Evolutionary conservation across 345 rosid genomes (phyloP), one percentile per base, ranked within the genome.

Genomic region (Kernera saxatilis): DNA sequence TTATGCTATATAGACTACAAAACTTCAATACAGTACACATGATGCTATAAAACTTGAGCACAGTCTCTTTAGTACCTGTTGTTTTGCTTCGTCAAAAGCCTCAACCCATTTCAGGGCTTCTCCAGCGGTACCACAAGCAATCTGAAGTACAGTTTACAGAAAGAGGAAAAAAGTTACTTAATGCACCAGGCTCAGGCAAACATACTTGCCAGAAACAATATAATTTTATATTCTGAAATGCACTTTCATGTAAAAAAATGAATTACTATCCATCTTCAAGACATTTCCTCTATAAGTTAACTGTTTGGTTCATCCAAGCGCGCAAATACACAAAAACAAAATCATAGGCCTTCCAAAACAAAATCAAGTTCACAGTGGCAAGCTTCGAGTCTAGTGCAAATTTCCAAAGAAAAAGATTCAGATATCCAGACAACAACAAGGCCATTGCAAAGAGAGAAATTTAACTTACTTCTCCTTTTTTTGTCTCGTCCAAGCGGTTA

Each of bases 21-120:
- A 75, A 44, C 41, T 37, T 41, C 40, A 30, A 40, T 30, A 29
- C 35, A 35, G 6, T 45, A 62, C 17, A 62, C 17, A 73, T 23
- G 50, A 64, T 48, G 32, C 46, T 39, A 41, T 21, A 49, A 59
- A 65, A 36, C 23, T 56, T 73, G 18, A 70, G 43, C 45, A 36
- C 6, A 41, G 55, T 30, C 72, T 67, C 36, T 25, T 58, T 10
- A n/a, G 30, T 78, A 94, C 99, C 93, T 91, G 99, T 69, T 94
- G 95, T 84, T 91, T 94, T 74, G 97, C 97, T 36, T 83, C 84
- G 73, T 91, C 89, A 85, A 94, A 94, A 64, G 99, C 99, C 70
- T 94, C 97, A 75, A 84, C 81, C 99, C 99, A 94, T 72, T 88
- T 85, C 37, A 72, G 69, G 70, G 88, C 87, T 84, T 94, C 97